A percentile compares a stretch with the other conserved stretches of the same genome.
phyloP scores from a whole-genome alignment of 371 early-diverging fungal genomes.

The Mortierella sp. region DNA sequence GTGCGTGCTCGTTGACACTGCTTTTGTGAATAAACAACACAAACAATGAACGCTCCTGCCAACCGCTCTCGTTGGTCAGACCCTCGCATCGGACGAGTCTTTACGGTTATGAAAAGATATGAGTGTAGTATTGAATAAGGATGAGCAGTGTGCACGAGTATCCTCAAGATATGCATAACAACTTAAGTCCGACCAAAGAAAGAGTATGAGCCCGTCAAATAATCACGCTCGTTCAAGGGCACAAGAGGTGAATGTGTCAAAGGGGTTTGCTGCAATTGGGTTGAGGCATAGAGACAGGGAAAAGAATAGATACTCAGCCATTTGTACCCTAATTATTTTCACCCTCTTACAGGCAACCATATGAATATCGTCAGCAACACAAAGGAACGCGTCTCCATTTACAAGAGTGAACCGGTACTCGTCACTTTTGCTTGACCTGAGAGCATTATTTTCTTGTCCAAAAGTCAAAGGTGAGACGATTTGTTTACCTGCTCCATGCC shows the following conservation, averaged over 20 bases:
- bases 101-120: neutral
- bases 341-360: neutral
- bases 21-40: neutral
- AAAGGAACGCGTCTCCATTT: neutral
- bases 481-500: neutral
- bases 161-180: neutral
- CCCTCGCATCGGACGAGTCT: neutral
- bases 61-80: neutral
- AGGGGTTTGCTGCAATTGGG: slow-evolving; percentile 1
- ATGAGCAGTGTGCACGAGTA: neutral
- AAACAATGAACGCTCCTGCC: slow-evolving; percentile 5
- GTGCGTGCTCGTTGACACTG: neutral
- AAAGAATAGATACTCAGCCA: neutral
- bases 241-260: neutral
- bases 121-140: neutral
- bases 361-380: slow-evolving; percentile 2
- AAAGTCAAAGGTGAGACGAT: neutral
- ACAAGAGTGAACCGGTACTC: neutral
- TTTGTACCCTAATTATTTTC: slow-evolving; percentile 1
- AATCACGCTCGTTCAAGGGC: neutral
- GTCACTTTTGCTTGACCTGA: neutral
- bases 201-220: neutral
- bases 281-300: neutral
- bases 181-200: neutral
- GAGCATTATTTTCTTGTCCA: neutral